A percentile compares a stretch with the other conserved stretches of the same genome.
phyloP scores from a whole-genome alignment of 2,329 filamentous ascomycete genomes.

The Aspergillus fumigatus region DNA sequence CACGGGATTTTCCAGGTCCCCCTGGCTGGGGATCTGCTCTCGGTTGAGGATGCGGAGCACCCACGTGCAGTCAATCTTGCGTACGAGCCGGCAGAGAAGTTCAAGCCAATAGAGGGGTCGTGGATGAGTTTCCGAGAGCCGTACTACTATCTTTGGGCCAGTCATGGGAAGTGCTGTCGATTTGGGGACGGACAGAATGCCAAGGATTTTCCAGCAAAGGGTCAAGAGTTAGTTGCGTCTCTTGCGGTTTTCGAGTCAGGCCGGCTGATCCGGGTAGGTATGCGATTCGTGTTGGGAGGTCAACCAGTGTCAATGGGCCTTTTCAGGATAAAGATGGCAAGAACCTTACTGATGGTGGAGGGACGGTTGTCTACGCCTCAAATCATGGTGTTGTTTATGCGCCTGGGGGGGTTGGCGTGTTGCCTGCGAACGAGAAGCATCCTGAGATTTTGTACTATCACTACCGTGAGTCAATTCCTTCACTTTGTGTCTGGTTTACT shows the following conservation, averaged over 20 bases:
- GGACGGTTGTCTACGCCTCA: slow-evolving; percentile 33
- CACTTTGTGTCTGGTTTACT: not conserved
- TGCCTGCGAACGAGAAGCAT: slow-evolving; percentile 19
- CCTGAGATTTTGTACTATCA: slow-evolving; percentile 39
- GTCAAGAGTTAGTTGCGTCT: slow-evolving; percentile 26
- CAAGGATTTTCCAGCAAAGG: slow-evolving; percentile 20
- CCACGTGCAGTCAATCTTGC: slow-evolving; percentile 28
- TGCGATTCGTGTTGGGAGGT: slow-evolving; percentile 34
- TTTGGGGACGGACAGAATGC: slow-evolving; percentile 14
- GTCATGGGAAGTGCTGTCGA: slow-evolving; percentile 35
- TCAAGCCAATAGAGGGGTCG: slow-evolving; percentile 30
- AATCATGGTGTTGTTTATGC: slow-evolving; percentile 38
- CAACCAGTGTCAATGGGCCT: slow-evolving; percentile 28
- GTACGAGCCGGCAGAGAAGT: slow-evolving; percentile 13
- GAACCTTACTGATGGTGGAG: slow-evolving; percentile 28
- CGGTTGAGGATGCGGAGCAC: slow-evolving; percentile 17
- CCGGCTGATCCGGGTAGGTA: slow-evolving; percentile 16
- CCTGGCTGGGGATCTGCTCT: slow-evolving; percentile 26
- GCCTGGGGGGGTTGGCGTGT: slow-evolving; percentile 34
- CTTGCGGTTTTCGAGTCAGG: not conserved
- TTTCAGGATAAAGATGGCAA: slow-evolving; percentile 29
- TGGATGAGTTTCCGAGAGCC: slow-evolving; percentile 33
- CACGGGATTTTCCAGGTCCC: slow-evolving; percentile 34
- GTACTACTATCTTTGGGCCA: slow-evolving; percentile 40
- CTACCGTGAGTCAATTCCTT: slow-evolving; percentile 25